phyloP scores from a whole-genome alignment of 116 monocot genomes.

The Iris pallida region DNA sequence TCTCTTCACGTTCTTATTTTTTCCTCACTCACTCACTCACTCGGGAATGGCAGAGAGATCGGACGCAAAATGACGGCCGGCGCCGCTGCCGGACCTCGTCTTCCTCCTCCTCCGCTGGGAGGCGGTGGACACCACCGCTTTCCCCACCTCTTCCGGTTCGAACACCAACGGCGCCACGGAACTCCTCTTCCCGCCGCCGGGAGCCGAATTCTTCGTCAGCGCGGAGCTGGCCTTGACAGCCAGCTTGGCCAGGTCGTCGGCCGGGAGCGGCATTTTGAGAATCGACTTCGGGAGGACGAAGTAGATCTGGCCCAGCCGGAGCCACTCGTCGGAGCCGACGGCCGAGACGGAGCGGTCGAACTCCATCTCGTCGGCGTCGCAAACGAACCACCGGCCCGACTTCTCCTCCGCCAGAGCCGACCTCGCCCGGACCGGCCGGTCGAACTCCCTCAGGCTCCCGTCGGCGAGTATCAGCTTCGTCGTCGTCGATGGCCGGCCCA shows the following conservation, averaged over 20 bases:
- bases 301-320: slow-evolving; percentile 45
- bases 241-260: slow-evolving; percentile 42
- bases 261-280: slow-evolving; percentile 24
- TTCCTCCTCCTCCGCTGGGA: not conserved
- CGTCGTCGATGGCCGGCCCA: slow-evolving; percentile 19
- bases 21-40: slow-evolving; percentile 7
- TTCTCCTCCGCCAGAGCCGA: no score
- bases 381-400: slow-evolving; percentile 25
- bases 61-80: slow-evolving; percentile 23
- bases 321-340: slow-evolving; percentile 12
- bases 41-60: slow-evolving; percentile 37
- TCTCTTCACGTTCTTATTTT: no score
- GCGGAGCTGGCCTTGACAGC: slow-evolving; percentile 33
- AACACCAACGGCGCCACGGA: slow-evolving; percentile 15
- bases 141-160: not conserved
- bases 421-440: slow-evolving; percentile 20
- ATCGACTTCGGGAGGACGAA: slow-evolving; percentile 40
- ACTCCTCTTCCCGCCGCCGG: no score
- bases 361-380: slow-evolving; percentile 54
- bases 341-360: slow-evolving; percentile 29
- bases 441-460: slow-evolving; percentile 33
- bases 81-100: slow-evolving; percentile 9
- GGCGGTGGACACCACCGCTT: not conserved
- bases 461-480: not conserved
- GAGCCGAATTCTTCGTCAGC: slow-evolving; percentile 6